phyloP scores from a whole-genome alignment of 2,329 filamentous ascomycete species.

The Scedosporium aurantiacum region DNA sequence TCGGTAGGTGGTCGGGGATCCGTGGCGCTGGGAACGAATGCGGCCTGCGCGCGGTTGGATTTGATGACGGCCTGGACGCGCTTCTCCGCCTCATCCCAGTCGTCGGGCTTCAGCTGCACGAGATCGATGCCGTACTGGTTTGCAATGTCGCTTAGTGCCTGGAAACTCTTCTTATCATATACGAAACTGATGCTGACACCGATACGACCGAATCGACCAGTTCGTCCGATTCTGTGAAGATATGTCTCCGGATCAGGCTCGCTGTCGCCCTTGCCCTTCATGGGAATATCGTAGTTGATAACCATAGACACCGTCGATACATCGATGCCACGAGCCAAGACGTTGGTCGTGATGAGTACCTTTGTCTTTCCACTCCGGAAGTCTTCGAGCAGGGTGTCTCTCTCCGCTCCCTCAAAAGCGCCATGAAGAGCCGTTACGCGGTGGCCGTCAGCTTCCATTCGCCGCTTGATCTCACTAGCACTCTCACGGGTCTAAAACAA shows the following conservation, averaged over 20 bases:
- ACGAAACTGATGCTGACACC: slow-evolving; percentile 95
- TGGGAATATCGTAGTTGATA: slow-evolving; percentile 88
- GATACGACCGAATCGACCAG: slow-evolving; percentile 90
- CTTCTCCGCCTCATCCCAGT: slow-evolving; percentile 85
- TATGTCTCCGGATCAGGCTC: slow-evolving; percentile 93
- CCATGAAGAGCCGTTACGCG: slow-evolving; percentile 84
- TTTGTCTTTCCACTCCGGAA: slow-evolving; percentile 84
- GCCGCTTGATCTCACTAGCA: slow-evolving; percentile 70
- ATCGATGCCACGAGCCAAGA: slow-evolving; percentile 91
- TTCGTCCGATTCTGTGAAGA: slow-evolving; percentile 93
- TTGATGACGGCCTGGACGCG: slow-evolving; percentile 75
- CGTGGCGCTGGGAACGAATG: slow-evolving; percentile 36
- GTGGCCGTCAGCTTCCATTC: slow-evolving; percentile 83
- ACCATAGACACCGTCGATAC: slow-evolving; percentile 89
- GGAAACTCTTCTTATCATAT: slow-evolving; percentile 71
- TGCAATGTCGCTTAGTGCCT: slow-evolving; percentile 69
- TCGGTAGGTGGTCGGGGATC: slow-evolving; percentile 17
- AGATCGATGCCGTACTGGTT: slow-evolving; percentile 71
- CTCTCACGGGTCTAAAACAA: slow-evolving; percentile 63
- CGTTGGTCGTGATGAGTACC: slow-evolving; percentile 95
- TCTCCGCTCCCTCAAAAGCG: slow-evolving; percentile 70
- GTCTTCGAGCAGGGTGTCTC: slow-evolving; percentile 73
- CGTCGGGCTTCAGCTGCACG: slow-evolving; percentile 67
- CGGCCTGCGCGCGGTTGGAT: slow-evolving; percentile 48
- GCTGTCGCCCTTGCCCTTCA: slow-evolving; percentile 62